phyloP scores from a whole-genome alignment of 768 basidiomycete genomes.

The Chalciporus pseudorubinellus region DNA sequence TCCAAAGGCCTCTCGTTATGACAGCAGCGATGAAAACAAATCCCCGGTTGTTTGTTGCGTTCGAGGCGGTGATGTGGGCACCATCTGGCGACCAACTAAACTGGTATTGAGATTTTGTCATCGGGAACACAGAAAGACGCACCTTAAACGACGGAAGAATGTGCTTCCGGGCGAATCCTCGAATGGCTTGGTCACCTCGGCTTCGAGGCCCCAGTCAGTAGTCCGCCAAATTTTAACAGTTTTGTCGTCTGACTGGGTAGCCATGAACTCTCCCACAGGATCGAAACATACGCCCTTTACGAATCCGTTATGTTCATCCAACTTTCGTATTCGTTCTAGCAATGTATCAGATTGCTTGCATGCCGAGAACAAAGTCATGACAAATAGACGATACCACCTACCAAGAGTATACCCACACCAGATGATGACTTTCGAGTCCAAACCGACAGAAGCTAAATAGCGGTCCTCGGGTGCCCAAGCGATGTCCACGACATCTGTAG shows the following conservation, averaged over 20 bases:
- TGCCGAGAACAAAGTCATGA: neutral
- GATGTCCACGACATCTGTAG: slow-evolving; percentile 88
- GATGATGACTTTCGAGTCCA: slow-evolving; percentile 87
- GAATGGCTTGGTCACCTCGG: slow-evolving; percentile 86
- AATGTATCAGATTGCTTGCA: neutral
- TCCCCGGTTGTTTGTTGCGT: slow-evolving; percentile 93
- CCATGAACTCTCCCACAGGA: slow-evolving; percentile 95
- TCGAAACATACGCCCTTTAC: slow-evolving; percentile 99
- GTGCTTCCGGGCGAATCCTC: slow-evolving; percentile 92
- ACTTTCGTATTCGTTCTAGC: slow-evolving; percentile 75
- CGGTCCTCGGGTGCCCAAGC: slow-evolving; percentile 94
- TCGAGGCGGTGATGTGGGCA: slow-evolving; percentile 96
- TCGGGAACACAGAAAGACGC: slow-evolving; percentile 1
- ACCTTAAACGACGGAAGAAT: slow-evolving; percentile 91
- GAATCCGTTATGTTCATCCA: slow-evolving; percentile 91
- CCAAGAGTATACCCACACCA: slow-evolving; percentile 95
- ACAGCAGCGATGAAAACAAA: slow-evolving; percentile 98
- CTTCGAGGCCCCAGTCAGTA: slow-evolving; percentile 84
- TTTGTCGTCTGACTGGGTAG: slow-evolving; percentile 96
- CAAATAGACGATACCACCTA: slow-evolving; percentile 33
- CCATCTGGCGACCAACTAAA: slow-evolving; percentile 97
- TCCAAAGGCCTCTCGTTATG: slow-evolving; percentile 86
- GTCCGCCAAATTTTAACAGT: slow-evolving; percentile 97
- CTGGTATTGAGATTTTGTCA: neutral
- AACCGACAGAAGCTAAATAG: slow-evolving; percentile 89